A percentile compares a stretch with the other conserved stretches of the same genome.
These are phyloP conservation scores for Prunus mongolica DNA, from an alignment of 306 rosid species.

Conservation along the genomic window DNA sequence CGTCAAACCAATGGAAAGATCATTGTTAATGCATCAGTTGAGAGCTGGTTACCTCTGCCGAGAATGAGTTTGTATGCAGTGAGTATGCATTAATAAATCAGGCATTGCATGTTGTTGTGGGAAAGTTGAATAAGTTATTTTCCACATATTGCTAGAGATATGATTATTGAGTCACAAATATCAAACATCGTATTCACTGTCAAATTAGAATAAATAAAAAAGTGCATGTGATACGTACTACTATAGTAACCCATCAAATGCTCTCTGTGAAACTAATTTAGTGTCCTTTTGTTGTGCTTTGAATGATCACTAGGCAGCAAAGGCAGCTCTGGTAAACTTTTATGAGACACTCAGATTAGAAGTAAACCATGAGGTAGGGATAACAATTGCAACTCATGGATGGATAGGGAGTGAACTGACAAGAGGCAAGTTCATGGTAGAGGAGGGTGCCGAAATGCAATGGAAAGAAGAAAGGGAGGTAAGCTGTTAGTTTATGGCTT, in stretches of 20 bases:
- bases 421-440: constrained; percentile 78
- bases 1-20: constrained; percentile 68
- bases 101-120: neutral
- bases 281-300: neutral
- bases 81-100: constrained; percentile 21
- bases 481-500: neutral
- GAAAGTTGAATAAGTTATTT: neutral
- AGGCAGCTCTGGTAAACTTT: constrained; percentile 75
- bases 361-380: constrained; percentile 64
- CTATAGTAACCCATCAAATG: neutral
- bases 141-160: neutral
- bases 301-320: constrained; percentile 51
- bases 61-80: constrained; percentile 89
- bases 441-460: constrained; percentile 86
- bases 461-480: constrained; percentile 95
- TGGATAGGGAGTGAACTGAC: constrained; percentile 80
- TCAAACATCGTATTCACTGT: neutral
- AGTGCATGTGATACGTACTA: neutral
- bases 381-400: constrained; percentile 86
- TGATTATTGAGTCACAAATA: neutral
- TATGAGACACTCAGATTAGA: constrained; percentile 83
- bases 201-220: neutral
- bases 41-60: constrained; percentile 84
- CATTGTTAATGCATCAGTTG: constrained; percentile 70
- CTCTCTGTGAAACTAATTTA: neutral